Conservation (phyloP, 768 basidiomycete species). For the Sistotremastrum suecicum region DNA sequence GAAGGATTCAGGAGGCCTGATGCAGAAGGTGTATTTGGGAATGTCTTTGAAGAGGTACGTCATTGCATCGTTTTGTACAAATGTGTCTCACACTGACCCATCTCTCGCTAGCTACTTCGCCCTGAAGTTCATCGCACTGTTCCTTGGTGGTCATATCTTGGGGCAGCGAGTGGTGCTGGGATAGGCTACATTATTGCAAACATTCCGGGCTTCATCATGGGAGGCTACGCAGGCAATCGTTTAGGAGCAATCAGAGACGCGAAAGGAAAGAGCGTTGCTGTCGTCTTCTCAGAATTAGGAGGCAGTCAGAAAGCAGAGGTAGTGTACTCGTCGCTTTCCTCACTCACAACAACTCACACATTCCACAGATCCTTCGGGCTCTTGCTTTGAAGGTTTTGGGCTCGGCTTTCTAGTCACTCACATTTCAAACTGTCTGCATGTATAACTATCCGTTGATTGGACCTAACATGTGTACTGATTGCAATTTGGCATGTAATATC, state of each 20-base stretch:
- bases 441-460: neutral
- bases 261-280: constrained; percentile 85
- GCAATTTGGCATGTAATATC: neutral
- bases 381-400: constrained; percentile 76
- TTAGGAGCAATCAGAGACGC: constrained; percentile 86
- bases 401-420: constrained; percentile 28
- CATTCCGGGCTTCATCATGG: constrained; percentile 73
- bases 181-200: constrained; percentile 54
- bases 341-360: neutral
- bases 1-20: constrained; percentile 34
- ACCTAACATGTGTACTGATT: neutral
- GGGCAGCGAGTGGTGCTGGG: constrained; percentile 55
- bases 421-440: constrained; percentile 3
- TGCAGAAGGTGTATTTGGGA: constrained; percentile 70
- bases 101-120: constrained; percentile 33
- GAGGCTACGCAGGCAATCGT: constrained; percentile 80
- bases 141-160: constrained; percentile 21
- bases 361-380: constrained; percentile 56
- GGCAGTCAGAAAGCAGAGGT: constrained; percentile 82
- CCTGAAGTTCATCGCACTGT: constrained; percentile 50
- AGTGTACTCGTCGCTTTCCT: constrained; percentile 10
- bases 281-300: constrained; percentile 69
- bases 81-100: neutral
- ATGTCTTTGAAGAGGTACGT: constrained; percentile 82
- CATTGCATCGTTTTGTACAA: neutral